Base-by-base conservation (phyloP, 805 yeast genomes). In the Ascoidea tarda region DNA sequence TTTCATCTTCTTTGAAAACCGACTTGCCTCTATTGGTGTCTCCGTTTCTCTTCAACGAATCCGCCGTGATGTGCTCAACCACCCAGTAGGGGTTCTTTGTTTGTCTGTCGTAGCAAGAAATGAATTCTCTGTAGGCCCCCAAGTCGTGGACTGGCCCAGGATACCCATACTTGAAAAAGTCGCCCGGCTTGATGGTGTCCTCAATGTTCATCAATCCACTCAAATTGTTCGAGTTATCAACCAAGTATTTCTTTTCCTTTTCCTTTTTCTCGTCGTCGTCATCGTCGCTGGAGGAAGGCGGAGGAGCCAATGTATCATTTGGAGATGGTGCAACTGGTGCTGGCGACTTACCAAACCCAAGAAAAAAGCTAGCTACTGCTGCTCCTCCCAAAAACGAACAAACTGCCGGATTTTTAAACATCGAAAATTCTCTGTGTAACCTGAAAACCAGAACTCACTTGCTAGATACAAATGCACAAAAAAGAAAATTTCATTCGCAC, bases 61-160 rank as follows among this genome's bases (percentile, higher is more conserved):
- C 82, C 46, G 82, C 76, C 1, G 96, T 88, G 52, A 90, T 74
- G 63, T 90, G 96, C 67, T 91, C 97, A 44, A 90, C 72, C 21
- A 84, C 81, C 82, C 87, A 88, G 65, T 81, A 79, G 32, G 99
- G 99, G 62, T 87, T 88, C 55, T 90, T 75, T 42, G 81, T 84
- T 56, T 82, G 77, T 58, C 99, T 77, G 63, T 93, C 91, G 66
- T 81, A 93, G 59, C 93, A 87, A 52, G 93, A 79, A 16, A 91
- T 77, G 65, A 84, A 93, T 68, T 89, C 96, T 53, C 74, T 72
- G 56, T 87, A 74, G 8, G 72, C 77, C 53, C 79, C 79, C 54
- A 91, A 67, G 63, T 93, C 99, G 65, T 88, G 95, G 38, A 86
- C 76, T 0, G 98, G 98, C 1, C 96, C 96, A 0, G 98, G 99